Evolutionary conservation across 306 rosid species (phyloP).

Genomic region (Canavalia gladiata): DNA sequence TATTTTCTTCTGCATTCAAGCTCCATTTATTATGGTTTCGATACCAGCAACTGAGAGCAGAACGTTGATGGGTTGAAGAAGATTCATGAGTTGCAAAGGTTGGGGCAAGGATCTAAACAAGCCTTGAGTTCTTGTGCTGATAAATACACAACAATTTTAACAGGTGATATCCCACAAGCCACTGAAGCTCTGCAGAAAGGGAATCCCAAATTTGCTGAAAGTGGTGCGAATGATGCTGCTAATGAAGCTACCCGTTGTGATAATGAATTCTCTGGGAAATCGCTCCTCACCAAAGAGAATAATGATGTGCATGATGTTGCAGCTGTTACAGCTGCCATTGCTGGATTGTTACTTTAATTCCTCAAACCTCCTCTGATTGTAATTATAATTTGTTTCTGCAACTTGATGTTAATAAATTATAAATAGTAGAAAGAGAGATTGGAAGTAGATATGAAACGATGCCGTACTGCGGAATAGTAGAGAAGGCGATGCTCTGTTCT

Average conservation of each 20-base stretch:
- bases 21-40: slow-evolving; percentile 22
- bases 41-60: slow-evolving; percentile 45
- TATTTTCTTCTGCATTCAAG: slow-evolving; percentile 21
- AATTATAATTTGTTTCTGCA: no score
- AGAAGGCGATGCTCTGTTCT: no score
- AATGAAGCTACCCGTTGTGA: slow-evolving; percentile 58
- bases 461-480: no score
- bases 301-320: slow-evolving; percentile 50
- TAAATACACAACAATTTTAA: slow-evolving; percentile 39
- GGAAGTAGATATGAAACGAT: no score
- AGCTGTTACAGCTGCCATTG: slow-evolving; percentile 53
- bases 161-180: slow-evolving; percentile 51
- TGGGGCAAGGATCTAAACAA: neutral
- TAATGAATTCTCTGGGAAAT: slow-evolving; percentile 43
- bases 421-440: no score
- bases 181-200: slow-evolving; percentile 60
- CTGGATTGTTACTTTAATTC: slow-evolving; percentile 41
- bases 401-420: no score
- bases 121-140: slow-evolving; percentile 49
- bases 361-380: neutral
- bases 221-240: slow-evolving; percentile 53
- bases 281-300: slow-evolving; percentile 49
- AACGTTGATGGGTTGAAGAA: neutral
- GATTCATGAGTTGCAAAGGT: slow-evolving; percentile 40
- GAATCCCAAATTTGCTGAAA: slow-evolving; percentile 56